These are phyloP conservation scores for Nemania sp. DNA, from an alignment of 2,329 filamentous ascomycete genomes.

Conservation along the genomic window DNA sequence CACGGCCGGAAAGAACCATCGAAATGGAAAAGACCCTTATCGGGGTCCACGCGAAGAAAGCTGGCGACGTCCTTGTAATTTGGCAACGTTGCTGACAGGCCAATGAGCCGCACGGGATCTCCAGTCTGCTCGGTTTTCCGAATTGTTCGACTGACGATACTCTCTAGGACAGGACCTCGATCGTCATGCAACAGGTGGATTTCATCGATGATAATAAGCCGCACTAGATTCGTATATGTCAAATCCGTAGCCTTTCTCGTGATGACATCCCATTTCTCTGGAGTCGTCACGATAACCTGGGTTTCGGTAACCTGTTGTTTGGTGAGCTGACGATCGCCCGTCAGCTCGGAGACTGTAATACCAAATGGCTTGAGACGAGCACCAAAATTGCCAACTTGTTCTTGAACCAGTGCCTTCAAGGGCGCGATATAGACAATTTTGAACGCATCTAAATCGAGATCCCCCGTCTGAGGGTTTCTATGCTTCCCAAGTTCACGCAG, in stretches of 20 bases:
- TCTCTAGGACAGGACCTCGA: conserved; percentile 93
- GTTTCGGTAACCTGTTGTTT: conserved; percentile 99
- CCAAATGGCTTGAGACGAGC: conserved; percentile 88
- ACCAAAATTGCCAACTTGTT: conserved; percentile 97
- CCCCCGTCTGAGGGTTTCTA: conserved; percentile 83
- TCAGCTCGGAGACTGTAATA: conserved; percentile 91
- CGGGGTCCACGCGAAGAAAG: conserved; percentile 85
- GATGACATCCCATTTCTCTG: conserved; percentile 99
- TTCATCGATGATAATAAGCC: conserved; percentile 94
- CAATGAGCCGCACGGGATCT: conserved; percentile 87
- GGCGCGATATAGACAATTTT: conserved; percentile 99
- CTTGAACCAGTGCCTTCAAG: conserved; percentile 91
- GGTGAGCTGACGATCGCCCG: conserved; percentile 95
- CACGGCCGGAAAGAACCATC: conserved; percentile 93
- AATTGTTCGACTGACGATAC: conserved; percentile 93
- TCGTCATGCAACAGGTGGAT: conserved; percentile 98
- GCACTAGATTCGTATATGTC: conserved; percentile 96
- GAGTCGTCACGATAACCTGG: conserved; percentile 96
- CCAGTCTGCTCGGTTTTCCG: conserved; percentile 92
- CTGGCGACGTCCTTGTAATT: conserved; percentile 96
- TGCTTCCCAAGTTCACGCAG: conserved; percentile 96
- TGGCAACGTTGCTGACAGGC: conserved; percentile 90
- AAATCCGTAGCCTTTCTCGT: conserved; percentile 96
- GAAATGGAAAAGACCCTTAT: conserved; percentile 92
- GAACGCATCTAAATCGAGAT: conserved; percentile 93